Percentiles rank a stretch among this genome's conserved stretches.
phyloP scores from a whole-genome alignment of 2,329 filamentous ascomycete species.

The Cordyceps farinosa region DNA sequence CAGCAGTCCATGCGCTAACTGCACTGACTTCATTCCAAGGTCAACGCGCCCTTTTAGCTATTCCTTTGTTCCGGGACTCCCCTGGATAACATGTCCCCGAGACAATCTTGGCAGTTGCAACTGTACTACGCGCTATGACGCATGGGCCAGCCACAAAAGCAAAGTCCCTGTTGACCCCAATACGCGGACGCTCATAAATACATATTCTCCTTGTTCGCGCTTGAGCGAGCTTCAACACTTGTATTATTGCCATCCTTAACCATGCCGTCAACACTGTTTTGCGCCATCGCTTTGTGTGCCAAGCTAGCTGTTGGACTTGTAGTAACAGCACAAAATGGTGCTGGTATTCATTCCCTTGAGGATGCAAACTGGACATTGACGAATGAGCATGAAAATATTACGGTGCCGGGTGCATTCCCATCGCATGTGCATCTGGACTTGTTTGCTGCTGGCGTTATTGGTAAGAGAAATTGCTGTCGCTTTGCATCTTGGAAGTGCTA shows the following conservation, averaged over 20 bases:
- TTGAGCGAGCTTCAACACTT: not conserved
- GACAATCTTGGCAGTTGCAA: not conserved
- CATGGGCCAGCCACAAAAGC: not conserved
- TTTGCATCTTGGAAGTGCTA: not conserved
- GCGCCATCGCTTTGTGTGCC: not conserved
- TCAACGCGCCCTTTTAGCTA: not conserved
- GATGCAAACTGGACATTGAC: slow-evolving; percentile 8
- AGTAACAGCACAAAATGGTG: not conserved
- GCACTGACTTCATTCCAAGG: not conserved
- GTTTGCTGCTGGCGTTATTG: slow-evolving; percentile 48
- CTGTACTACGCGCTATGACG: not conserved
- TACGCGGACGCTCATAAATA: not conserved
- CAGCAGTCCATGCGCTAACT: not conserved
- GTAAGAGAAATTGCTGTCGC: slow-evolving; percentile 30
- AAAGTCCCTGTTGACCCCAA: not conserved
- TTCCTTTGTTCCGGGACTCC: not conserved
- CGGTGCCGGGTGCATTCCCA: slow-evolving; percentile 51
- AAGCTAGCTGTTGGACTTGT: not conserved
- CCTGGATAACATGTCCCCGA: not conserved
- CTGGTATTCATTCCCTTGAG: not conserved
- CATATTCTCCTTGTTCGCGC: not conserved
- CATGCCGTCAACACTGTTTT: not conserved
- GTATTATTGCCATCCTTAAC: not conserved
- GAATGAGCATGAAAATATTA: slow-evolving; percentile 17
- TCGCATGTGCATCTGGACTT: slow-evolving; percentile 60